Base-by-base conservation (phyloP, 768 basidiomycete species). In the Mycena albidolilacea region DNA sequence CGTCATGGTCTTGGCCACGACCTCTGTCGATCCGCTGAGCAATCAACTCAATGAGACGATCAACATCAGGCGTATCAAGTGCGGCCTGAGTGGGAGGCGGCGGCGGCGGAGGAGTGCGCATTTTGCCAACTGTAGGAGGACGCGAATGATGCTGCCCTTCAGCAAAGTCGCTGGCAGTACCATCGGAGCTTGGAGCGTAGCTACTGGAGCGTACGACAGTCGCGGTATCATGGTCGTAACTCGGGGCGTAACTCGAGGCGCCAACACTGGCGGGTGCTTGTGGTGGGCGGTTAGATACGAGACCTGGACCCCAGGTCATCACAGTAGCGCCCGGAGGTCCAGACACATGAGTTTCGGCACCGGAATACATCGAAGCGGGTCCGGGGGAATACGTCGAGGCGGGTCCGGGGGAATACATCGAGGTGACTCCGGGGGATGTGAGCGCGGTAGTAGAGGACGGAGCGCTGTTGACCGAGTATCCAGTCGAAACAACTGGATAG, bases 21-120 rank as follows among this genome's bases (percentile, higher is more conserved):
- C 37, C 63, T 30, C 58, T 52, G 37, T 73, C 71, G 15, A 73
- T 73, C 0, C 71, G 71, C 52, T 73, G 71, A 2, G 67, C 71
- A 35, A 73, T 73, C 37, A 68, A 63, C 55, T 73, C 67, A 37
- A 69, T 50, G 35, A 70, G 67, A 43, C 68, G 68, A 41, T 74
- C 73, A 21, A 70, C 60, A 58, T 74, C 64, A 5, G 60, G 60
- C 12, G 60, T 14, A 23, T 67, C 66, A 21, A 67, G 65, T 17
- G 35, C 64, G 19, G 39, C 37, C 41, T 37, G 30, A 7, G 46
- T 30, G 23, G 15, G 8, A 50, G 39, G 41, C 5, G 64, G 38
- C 23, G 64, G 54, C 44, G 70, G 39, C 19, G 69, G 37, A n/a
- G 60, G 61, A 35, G 44, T 19, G 7, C 41, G n/a, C 59, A 61